Percentiles rank a stretch among this genome's conserved stretches.
phyloP scores from a whole-genome alignment of 2,329 filamentous ascomycete genomes.

The Paecilomyces sp. region DNA sequence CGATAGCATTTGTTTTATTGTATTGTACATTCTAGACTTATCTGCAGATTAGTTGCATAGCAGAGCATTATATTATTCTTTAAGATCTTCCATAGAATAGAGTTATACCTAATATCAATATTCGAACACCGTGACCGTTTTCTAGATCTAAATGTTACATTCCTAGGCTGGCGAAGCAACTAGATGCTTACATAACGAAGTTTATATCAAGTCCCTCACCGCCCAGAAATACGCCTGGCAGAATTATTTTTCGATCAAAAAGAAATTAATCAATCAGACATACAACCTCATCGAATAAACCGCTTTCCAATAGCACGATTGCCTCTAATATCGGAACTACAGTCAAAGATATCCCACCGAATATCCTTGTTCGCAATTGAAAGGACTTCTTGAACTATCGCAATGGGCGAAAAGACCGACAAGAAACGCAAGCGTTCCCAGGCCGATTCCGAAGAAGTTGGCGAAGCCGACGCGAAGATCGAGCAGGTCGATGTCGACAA shows the following conservation, averaged over 20 bases:
- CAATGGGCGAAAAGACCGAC: constrained; percentile 31
- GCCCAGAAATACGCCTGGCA: constrained; percentile 3
- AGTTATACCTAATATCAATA: background rate
- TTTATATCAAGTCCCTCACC: background rate
- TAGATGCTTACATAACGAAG: background rate
- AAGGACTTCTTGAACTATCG: background rate
- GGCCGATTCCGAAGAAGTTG: constrained; percentile 15
- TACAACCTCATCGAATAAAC: background rate
- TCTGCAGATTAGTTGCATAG: background rate
- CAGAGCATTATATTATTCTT: too few relatives aligned
- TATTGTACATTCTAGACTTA: background rate
- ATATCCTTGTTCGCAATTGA: background rate
- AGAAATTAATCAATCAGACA: background rate
- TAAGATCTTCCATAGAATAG: too few relatives aligned
- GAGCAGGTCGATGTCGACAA: constrained; percentile 23
- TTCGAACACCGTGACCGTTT: background rate
- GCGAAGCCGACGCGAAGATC: constrained; percentile 23
- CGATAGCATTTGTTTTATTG: background rate
- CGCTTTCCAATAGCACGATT: too few relatives aligned
- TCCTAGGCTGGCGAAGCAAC: background rate
- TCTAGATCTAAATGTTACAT: background rate
- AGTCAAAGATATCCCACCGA: background rate
- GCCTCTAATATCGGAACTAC: background rate
- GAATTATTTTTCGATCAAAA: constrained; percentile 2
- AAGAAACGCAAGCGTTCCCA: constrained; percentile 34